phyloP scores from a whole-genome alignment of 768 basidiomycete species.

The Punctularia strigosozonata region DNA sequence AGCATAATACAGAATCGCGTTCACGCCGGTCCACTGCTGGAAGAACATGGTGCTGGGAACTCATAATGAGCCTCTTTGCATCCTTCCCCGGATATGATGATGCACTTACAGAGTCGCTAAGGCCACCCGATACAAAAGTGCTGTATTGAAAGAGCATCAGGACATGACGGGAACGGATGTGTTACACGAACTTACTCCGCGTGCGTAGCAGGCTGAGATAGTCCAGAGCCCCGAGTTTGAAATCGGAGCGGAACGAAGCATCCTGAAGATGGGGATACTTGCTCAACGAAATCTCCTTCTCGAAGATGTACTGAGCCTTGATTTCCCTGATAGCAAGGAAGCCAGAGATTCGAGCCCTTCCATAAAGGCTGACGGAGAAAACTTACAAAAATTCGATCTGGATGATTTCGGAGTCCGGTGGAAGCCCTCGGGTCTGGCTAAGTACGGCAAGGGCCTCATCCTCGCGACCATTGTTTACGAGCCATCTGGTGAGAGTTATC shows the following conservation, averaged over 20 bases:
- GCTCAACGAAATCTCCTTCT: slow-evolving; percentile 45
- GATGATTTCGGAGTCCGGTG: slow-evolving; percentile 50
- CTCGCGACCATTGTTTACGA: slow-evolving; percentile 67
- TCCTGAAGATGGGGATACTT: slow-evolving; percentile 58
- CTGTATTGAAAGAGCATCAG: slow-evolving; percentile 16
- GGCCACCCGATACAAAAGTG: slow-evolving; percentile 48
- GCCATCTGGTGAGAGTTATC: slow-evolving; percentile 33
- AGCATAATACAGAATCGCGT: slow-evolving; percentile 69
- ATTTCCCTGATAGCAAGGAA: slow-evolving; percentile 36
- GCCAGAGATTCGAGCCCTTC: not conserved
- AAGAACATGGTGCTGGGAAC: slow-evolving; percentile 54
- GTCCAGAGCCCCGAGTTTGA: slow-evolving; percentile 47
- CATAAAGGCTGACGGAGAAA: not conserved
- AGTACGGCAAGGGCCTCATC: slow-evolving; percentile 61
- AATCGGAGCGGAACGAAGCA: slow-evolving; percentile 40
- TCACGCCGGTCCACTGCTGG: slow-evolving; percentile 78
- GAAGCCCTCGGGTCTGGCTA: slow-evolving; percentile 42
- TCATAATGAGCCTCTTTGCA: slow-evolving; percentile 2
- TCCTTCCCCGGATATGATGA: not conserved
- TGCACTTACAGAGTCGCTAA: slow-evolving; percentile 41
- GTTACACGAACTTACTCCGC: slow-evolving; percentile 21
- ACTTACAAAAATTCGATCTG: slow-evolving; percentile 65
- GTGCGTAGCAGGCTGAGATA: slow-evolving; percentile 52
- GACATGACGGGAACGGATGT: not conserved
- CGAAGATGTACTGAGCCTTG: slow-evolving; percentile 63